Conservation (phyloP, 495 filamentous ascomycete genomes). For the Penicillium alfredii region DNA sequence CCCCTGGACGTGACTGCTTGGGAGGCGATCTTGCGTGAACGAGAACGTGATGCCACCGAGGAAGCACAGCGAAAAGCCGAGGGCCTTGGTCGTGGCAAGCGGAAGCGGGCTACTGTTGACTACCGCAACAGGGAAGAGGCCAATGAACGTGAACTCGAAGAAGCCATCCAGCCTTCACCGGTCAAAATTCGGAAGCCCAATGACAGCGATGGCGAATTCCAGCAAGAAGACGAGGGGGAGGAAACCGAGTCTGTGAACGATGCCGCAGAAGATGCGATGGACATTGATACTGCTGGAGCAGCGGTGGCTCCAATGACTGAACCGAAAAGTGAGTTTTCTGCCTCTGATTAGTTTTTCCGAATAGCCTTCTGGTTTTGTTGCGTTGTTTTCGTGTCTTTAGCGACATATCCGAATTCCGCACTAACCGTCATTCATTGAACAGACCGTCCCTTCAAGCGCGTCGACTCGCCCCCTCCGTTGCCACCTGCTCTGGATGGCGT, state of each 20-base stretch:
- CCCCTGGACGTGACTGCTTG: slow-evolving; percentile 61
- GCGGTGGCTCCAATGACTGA: too few species aligned
- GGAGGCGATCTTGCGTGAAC: slow-evolving; percentile 79
- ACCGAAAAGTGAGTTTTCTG: neutral
- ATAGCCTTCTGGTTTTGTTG: neutral
- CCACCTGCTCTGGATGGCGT: slow-evolving; percentile 42
- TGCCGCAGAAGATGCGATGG: slow-evolving; percentile 10
- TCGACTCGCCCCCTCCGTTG: slow-evolving; percentile 16
- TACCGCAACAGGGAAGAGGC: slow-evolving; percentile 24
- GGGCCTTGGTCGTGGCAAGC: slow-evolving; percentile 76
- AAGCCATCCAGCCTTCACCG: slow-evolving; percentile 14
- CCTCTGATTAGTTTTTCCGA: slow-evolving; percentile 6
- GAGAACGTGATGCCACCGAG: slow-evolving; percentile 66
- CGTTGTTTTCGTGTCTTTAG: neutral
- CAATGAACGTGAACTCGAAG: slow-evolving; percentile 10
- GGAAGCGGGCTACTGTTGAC: slow-evolving; percentile 46
- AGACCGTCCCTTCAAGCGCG: slow-evolving; percentile 39
- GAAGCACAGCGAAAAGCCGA: slow-evolving; percentile 60
- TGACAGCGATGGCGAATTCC: slow-evolving; percentile 36
- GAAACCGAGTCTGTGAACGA: slow-evolving; percentile 26
- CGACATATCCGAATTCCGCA: neutral
- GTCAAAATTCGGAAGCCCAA: slow-evolving; percentile 20
- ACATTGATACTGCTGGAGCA: too few species aligned
- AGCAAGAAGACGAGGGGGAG: slow-evolving; percentile 10
- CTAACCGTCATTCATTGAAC: slow-evolving; percentile 1